Base-by-base conservation (phyloP, 257 asterid genomes). In the Ajuga chamaepitys region DNA sequence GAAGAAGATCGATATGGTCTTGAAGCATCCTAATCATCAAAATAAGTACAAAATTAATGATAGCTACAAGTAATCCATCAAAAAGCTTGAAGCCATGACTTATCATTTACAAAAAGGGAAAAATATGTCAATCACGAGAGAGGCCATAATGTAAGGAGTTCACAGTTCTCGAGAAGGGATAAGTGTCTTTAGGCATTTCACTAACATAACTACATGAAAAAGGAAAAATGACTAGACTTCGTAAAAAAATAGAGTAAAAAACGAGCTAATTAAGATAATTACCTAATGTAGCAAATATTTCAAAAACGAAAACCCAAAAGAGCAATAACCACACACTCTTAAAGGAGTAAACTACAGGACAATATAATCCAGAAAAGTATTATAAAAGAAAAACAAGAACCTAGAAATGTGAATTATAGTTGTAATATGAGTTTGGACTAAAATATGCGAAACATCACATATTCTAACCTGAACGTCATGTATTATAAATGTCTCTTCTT, bases 281-380 rank as follows among this genome's bases (percentile, higher is more conserved):
- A 94, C 99, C 99, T 90, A 53, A 90, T 90, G 78, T 94, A 90
- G 77, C 99, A 94, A 41, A 80, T 60, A 63, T 85, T 83, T 67
- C 97, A 97, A 72, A 94, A 94, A 47, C 99, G 96, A 65, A 89
- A 94, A n/a, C 99, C 99, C 69, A 88, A n/a, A 75, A 58, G 99
- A 94, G 25, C 91, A 95, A 75, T 94, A 94, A 44, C 86, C 88
- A 7, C 70, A 94, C 58, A 94, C 96, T 0, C 96, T 96, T 74
- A 94, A 73, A 55, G 99, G 99, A 59, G 86, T 88, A 70, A 93
- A 72, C 99, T 89, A 84, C 83, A 75, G 73, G 53, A 70, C 42
- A 46, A 58, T 41, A n/a, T n/a, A 26, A 55, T 51, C 66, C 35
- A 40, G 30, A 61, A 41, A 67, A 48, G 52, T 45, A 11, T 10